phyloP scores from a whole-genome alignment of 345 rosid species.

The Corchorus olitorius region DNA sequence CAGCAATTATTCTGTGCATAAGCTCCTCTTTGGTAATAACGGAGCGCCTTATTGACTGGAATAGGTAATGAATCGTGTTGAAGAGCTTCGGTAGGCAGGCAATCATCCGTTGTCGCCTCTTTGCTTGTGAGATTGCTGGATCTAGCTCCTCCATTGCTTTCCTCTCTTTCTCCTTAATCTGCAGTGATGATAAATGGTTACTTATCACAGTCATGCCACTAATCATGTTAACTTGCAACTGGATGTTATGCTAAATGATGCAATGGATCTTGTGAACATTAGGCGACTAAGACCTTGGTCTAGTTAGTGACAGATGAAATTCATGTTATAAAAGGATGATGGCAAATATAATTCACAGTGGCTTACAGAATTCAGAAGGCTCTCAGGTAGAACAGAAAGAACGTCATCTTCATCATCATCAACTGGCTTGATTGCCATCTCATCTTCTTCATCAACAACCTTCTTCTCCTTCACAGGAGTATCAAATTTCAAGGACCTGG shows the following conservation, averaged over 20 bases:
- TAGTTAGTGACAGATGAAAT: constrained; percentile 13
- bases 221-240: constrained; percentile 3
- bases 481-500: constrained; percentile 69
- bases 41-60: constrained; percentile 65
- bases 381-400: constrained; percentile 52
- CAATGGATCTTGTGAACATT: background rate
- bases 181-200: constrained; percentile 26
- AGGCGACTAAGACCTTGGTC: background rate
- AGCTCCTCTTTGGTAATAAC: constrained; percentile 84
- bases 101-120: constrained; percentile 66
- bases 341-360: background rate
- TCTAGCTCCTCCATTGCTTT: constrained; percentile 62
- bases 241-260: background rate
- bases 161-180: constrained; percentile 80
- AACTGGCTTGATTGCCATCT: constrained; percentile 25
- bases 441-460: constrained; percentile 29
- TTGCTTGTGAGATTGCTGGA: constrained; percentile 85
- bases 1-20: constrained; percentile 54
- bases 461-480: constrained; percentile 34
- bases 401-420: constrained; percentile 40
- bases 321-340: background rate
- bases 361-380: constrained; percentile 67
- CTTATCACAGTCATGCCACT: background rate
- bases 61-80: constrained; percentile 62
- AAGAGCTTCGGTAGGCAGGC: constrained; percentile 77